A percentile compares a stretch with the other conserved stretches of the same genome.
Conservation (phyloP, 768 basidiomycete genomes). For the Suillus brevipes region DNA sequence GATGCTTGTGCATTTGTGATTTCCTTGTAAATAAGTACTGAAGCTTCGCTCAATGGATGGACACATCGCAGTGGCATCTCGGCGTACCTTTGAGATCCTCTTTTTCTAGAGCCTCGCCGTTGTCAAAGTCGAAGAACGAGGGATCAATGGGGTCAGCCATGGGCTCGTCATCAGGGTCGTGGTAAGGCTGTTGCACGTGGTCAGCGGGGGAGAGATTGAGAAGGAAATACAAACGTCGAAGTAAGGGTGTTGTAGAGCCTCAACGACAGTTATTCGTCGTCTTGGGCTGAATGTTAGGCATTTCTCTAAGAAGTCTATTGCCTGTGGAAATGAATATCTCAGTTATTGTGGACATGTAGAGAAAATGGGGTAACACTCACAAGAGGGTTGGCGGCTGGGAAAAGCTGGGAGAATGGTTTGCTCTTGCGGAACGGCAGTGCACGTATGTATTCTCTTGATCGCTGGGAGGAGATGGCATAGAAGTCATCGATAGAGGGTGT, state of each 20-base stretch:
- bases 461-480: constrained; percentile 81
- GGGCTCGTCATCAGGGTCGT: constrained; percentile 89
- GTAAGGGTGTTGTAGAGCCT: constrained; percentile 89
- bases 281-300: constrained; percentile 86
- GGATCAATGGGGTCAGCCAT: constrained; percentile 73
- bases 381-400: constrained; percentile 71
- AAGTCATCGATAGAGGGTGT: constrained; percentile 92
- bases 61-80: constrained; percentile 1
- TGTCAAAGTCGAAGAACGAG: constrained; percentile 83
- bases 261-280: constrained; percentile 83
- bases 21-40: constrained; percentile 51
- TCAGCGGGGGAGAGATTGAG: not conserved
- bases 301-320: constrained; percentile 76
- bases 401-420: constrained; percentile 66
- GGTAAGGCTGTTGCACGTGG: constrained; percentile 64
- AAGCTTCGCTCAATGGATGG: not conserved
- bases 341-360: not conserved
- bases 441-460: constrained; percentile 85
- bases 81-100: constrained; percentile 66
- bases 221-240: constrained; percentile 55
- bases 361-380: constrained; percentile 33
- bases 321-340: constrained; percentile 35
- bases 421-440: constrained; percentile 86
- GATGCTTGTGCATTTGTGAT: constrained; percentile 31
- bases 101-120: constrained; percentile 61